Evolutionary conservation across 768 basidiomycete genomes (phyloP), one percentile per base, ranked within the genome.

Genomic region (Fomitopsis serialis): DNA sequence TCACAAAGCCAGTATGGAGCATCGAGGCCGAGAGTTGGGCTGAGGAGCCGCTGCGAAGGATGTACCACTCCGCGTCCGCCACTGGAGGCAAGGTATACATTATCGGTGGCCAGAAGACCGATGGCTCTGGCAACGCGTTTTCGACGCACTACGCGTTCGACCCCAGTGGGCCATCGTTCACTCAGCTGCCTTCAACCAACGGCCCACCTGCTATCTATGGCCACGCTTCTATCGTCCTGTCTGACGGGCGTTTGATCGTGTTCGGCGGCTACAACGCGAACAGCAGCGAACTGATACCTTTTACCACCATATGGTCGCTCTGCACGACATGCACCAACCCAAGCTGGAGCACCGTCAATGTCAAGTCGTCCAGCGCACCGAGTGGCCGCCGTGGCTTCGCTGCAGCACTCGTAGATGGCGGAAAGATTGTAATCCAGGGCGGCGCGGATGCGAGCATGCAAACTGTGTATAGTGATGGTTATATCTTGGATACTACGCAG

Each of bases 31-130:
- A 69, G 19, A 72, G 72, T 12, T 89, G 86, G 85, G 82, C 72
- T 4, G 69, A 68, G 29, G 77, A 94, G 63, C 92, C 93, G 2
- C 73, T 77, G 51, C 78, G 92, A 27, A 81, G 92, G 44, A 84
- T 89, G n/a, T 81, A 84, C 60, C 90, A 94, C 63, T 77, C 87
- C 8, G 68, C 87, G 6, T 74, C 78, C 8, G 74, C 78, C 11
- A 56, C 62, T 6, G 68, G 70, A 7, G 84, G 83, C 6, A 69
- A 72, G 43, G 73, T 90, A 11, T 90, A 78, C 69, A 75, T 95
- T 34, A 76, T 87, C 44, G 93, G 93, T 2, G 93, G 93, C 8
- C 78, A 87, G 68, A 84, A 78, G 61, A 81, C 81, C n/a, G 93
- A 96, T 66, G 89, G 82, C 12, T 94, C 92, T 9, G 75, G 75